Base-by-base conservation (phyloP, 2,329 filamentous ascomycete species). In the Scedosporium minutisporum region DNA sequence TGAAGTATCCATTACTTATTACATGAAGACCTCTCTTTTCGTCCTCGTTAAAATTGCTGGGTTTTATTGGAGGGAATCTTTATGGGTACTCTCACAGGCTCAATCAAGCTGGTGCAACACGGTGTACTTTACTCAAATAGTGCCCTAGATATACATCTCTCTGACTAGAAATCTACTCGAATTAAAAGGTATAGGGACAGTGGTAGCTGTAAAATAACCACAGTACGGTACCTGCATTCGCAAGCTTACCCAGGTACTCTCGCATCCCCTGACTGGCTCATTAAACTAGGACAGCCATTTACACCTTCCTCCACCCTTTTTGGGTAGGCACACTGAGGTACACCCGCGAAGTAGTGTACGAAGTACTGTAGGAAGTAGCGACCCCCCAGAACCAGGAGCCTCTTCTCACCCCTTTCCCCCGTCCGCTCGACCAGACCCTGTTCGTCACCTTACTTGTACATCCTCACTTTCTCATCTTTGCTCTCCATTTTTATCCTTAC, bases 261-360 rank as follows among this genome's bases (percentile, higher is more conserved):
- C 25, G 33, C 57, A 42, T 41, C 61, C 61, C 57, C 58, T 57
- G 53, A 53, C 55, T 27, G 41, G 62, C 69, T 72, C 71, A 72
- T 72, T 72, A 72, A 72, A 72, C 71, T 72, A 71, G 69, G 68
- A 70, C 66, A 69, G 65, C 67, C 70, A 65, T 68, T 68, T 66
- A 65, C 65, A 70, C 67, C 65, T 55, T 55, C 51, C 51, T 55
- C 51, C 65, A 70, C 67, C 65, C 71, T 71, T 68, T 65, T 63
- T 63, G 18, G 61, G 48, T 62, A 38, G 61, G 60, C 38, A 51
- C 27, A 51, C 27, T 25, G 44, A 61, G 41, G 27, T 51, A 61
- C 44, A 38, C 3, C 33, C 10, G 10, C 10, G 33, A 38, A 38
- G 33, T 38, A 38, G 33, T 38, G 33, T 38, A 38, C 10, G 9